Conservation (phyloP, 371 early-diverging fungal species). For the Actinomucor elegans region DNA sequence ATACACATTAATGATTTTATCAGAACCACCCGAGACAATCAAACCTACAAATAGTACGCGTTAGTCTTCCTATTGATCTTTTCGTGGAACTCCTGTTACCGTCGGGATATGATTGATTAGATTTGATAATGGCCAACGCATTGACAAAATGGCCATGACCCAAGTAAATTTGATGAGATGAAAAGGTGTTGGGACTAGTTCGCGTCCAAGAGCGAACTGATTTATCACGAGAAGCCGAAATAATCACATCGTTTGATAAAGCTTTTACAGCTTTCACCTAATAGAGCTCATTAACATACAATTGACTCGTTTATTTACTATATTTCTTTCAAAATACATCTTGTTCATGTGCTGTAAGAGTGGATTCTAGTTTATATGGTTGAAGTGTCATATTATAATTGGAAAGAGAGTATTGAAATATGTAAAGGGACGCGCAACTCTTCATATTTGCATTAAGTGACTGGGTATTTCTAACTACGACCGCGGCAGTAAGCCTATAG, state of each 20-base stretch:
- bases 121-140: conserved; percentile 66
- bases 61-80: too few species aligned
- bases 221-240: conserved; percentile 82
- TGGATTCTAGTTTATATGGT: conserved; percentile 18
- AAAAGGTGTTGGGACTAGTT: conserved; percentile 47
- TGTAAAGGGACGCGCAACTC: conserved; percentile 13
- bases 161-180: conserved; percentile 49
- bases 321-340: conserved; percentile 30
- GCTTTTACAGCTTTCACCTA: conserved; percentile 77
- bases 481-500: too few species aligned
- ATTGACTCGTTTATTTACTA: not conserved
- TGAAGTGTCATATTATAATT: conserved; percentile 9
- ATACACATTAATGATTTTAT: conserved; percentile 81
- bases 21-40: conserved; percentile 82
- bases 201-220: conserved; percentile 68
- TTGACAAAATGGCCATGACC: conserved; percentile 86
- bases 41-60: too few species aligned
- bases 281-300: too few species aligned
- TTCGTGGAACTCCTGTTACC: too few species aligned
- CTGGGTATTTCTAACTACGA: too few species aligned
- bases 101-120: conserved; percentile 57
- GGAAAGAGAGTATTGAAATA: not conserved
- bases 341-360: conserved; percentile 29
- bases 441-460: not conserved
- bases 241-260: conserved; percentile 59